Base-by-base conservation (phyloP, 2,329 filamentous ascomycete genomes). In the Aspergillus japonicus region DNA sequence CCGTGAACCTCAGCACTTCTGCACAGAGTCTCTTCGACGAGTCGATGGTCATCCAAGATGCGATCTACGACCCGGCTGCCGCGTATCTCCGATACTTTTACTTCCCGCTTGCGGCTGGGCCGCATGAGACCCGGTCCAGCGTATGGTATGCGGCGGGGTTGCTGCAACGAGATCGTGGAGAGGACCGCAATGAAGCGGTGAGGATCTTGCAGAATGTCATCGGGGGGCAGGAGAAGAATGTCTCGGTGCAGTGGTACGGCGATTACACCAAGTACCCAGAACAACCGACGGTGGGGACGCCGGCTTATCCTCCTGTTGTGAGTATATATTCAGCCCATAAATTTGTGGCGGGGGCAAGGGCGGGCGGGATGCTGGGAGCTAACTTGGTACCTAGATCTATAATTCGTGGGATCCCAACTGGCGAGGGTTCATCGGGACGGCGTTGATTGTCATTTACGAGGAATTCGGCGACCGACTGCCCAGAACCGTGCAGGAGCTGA, bases 361-460 rank as follows among this genome's bases (percentile, higher is more conserved):
- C 1, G 21, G 21, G 21, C 21, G 21, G 21, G 21, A 21, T 21
- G 21, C 21, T 21, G 21, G 21, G 21, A 21, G 21, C 21, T 21
- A 21, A 21, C 21, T 21, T 21, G 21, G 21, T 21, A 2, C 21
- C 21, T 21, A 21, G 21, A 83, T 84, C 35, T 86, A 87, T 67
- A 78, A 81, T 57, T 80, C 81, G 0, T 88, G 84, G 82, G 86
- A 88, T 64, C 85, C 85, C 1, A 88, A 88, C 62, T 88, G 85
- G 85, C 77, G 86, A 53, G 85, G 85, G 0, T 88, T 88, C 58
- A 78, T 88, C 35, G 84, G 84, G 12, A 86, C 84, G 0, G 81
- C 83, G 0, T 78, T 88, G 14, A 81, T 88, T 26, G 74, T 87
- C 47, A 81, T 81, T 26, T 75, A 86, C 23, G 85, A 88, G 67